phyloP scores from a whole-genome alignment of 73 alveolate species.

The Paramecium tetraurelia region DNA sequence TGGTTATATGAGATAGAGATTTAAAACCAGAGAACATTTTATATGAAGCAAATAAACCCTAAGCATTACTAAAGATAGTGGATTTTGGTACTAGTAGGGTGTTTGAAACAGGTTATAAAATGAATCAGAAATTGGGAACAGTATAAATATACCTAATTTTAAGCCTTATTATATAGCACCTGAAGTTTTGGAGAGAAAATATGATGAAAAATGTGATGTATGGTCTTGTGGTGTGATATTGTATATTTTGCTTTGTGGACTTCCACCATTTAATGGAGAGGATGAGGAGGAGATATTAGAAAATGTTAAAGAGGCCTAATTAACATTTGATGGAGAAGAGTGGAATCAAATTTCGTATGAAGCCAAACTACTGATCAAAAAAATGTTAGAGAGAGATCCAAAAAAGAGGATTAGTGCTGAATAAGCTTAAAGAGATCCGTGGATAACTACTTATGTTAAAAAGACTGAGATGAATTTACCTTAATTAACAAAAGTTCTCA shows the following conservation, averaged over 20 bases:
- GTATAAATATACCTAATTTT: neutral
- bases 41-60: slow-evolving; percentile 39
- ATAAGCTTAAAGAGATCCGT: slow-evolving; percentile 75
- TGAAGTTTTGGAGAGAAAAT: slow-evolving; percentile 57
- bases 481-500: slow-evolving; percentile 14
- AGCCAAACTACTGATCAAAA: slow-evolving; percentile 74
- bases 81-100: slow-evolving; percentile 64
- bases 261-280: slow-evolving; percentile 62
- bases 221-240: slow-evolving; percentile 67
- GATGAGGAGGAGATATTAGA: slow-evolving; percentile 54
- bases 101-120: slow-evolving; percentile 29
- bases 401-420: slow-evolving; percentile 66
- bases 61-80: slow-evolving; percentile 39
- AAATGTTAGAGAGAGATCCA: slow-evolving; percentile 71
- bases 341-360: slow-evolving; percentile 66
- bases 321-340: slow-evolving; percentile 63
- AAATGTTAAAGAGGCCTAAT: slow-evolving; percentile 30
- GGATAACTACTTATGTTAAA: slow-evolving; percentile 60
- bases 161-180: slow-evolving; percentile 67
- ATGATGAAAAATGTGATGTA: slow-evolving; percentile 67
- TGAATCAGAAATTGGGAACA: slow-evolving; percentile 44
- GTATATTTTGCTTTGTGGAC: slow-evolving; percentile 61
- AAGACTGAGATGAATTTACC: slow-evolving; percentile 32
- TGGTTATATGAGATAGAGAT: slow-evolving; percentile 58
- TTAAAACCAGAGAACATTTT: slow-evolving; percentile 79